phyloP scores from a whole-genome alignment of 148 eudicot genomes.

The Dysphania ambrosioides region DNA sequence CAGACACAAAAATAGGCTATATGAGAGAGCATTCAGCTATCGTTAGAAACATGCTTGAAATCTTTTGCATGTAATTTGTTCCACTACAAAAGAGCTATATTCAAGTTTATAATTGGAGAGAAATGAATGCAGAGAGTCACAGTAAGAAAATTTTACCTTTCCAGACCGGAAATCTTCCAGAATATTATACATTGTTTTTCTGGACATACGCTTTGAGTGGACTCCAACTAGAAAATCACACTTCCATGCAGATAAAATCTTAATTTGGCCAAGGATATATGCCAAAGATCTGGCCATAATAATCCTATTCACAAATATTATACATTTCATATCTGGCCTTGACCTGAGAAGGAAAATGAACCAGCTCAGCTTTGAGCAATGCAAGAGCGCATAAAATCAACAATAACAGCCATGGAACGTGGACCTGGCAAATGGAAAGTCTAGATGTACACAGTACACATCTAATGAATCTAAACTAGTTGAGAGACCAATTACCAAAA shows the following conservation, averaged over 20 bases:
- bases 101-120: neutral
- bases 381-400: neutral
- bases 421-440: neutral
- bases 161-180: slow-evolving; percentile 83
- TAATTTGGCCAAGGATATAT: slow-evolving; percentile 49
- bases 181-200: slow-evolving; percentile 55
- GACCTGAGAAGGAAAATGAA: slow-evolving; percentile 48
- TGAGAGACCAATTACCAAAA: neutral
- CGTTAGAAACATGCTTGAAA: neutral
- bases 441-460: neutral
- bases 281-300: slow-evolving; percentile 79
- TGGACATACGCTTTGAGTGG: slow-evolving; percentile 69
- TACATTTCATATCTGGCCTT: slow-evolving; percentile 84
- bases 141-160: slow-evolving; percentile 52
- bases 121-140: slow-evolving; percentile 6
- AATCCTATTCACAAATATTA: slow-evolving; percentile 87
- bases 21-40: neutral
- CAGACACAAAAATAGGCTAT: neutral
- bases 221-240: slow-evolving; percentile 74
- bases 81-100: neutral
- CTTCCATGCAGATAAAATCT: slow-evolving; percentile 68
- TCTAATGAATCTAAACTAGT: neutral
- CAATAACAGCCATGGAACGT: neutral
- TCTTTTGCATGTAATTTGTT: neutral
- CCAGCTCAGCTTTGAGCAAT: slow-evolving; percentile 11